phyloP scores from a whole-genome alignment of 75 land plant species.

The Cupressus sempervirens region DNA sequence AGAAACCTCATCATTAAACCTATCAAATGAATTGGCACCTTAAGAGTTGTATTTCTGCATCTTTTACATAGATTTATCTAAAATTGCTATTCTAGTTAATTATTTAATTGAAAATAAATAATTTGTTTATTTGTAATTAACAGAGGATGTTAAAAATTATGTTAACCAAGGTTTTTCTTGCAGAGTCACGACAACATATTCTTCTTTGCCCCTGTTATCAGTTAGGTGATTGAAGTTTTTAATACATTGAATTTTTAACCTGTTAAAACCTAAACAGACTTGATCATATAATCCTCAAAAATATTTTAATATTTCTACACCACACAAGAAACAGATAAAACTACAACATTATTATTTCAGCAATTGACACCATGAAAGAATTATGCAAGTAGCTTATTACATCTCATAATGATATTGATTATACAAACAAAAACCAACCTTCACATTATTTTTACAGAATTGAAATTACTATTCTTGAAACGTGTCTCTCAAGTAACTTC shows the following conservation, averaged over 20 bases:
- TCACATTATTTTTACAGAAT: neutral
- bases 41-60: no score
- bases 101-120: no score
- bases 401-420: neutral
- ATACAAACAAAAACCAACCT: neutral
- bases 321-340: neutral
- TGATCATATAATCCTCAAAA: neutral
- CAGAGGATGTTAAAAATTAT: no score
- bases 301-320: neutral
- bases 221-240: neutral
- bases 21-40: no score
- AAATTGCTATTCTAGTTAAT: no score
- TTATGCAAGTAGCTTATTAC: neutral
- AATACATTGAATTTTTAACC: neutral
- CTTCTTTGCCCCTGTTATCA: no score
- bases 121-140: no score
- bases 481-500: neutral
- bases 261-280: no score
- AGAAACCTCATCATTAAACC: no score
- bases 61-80: no score
- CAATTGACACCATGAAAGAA: neutral
- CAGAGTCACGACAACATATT: no score
- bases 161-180: no score
- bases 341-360: neutral
- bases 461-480: neutral